Evolutionary conservation across 768 basidiomycete species (phyloP).

Genomic region (Tylopilus subfusipes): DNA sequence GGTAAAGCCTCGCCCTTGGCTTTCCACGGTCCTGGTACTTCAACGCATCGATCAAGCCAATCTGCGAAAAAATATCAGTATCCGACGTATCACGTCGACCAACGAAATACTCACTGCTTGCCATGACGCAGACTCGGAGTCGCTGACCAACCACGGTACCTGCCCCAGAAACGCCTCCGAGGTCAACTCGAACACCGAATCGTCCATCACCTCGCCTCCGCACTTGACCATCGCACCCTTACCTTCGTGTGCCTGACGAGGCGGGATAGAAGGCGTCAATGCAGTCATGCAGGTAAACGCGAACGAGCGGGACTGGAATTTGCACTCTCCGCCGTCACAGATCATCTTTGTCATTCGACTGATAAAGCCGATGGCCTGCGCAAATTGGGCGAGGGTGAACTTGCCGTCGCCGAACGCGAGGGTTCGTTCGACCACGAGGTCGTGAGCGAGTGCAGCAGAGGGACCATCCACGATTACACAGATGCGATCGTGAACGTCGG

Average conservation of each 20-base stretch:
- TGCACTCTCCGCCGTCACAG: conserved; percentile 5
- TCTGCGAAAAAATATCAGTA: too few species aligned
- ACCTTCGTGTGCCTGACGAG: background rate
- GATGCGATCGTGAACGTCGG: conserved; percentile 10
- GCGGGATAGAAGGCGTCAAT: conserved; percentile 3
- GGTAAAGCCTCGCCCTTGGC: too few species aligned
- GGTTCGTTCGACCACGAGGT: conserved; percentile 10
- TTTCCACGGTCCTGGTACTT: too few species aligned
- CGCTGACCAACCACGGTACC: too few species aligned
- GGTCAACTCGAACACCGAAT: conserved; percentile 11
- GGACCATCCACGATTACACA: background rate
- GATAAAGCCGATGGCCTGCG: too few species aligned
- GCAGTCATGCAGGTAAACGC: conserved; percentile 12
- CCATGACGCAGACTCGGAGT: too few species aligned
- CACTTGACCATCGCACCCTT: too few species aligned
- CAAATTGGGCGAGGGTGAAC: conserved; percentile 3
- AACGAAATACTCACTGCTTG: too few species aligned
- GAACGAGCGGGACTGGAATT: conserved; percentile 15
- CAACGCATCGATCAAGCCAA: too few species aligned
- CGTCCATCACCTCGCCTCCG: background rate
- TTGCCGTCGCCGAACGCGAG: background rate
- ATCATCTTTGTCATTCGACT: too few species aligned
- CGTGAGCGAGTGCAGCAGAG: background rate
- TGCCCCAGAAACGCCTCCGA: conserved; percentile 9
- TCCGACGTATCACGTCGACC: too few species aligned